A percentile compares a stretch with the other conserved stretches of the same genome.
Evolutionary conservation across 2,329 filamentous ascomycete species (phyloP).

Genomic region (Conoideocrella luteorostrata): DNA sequence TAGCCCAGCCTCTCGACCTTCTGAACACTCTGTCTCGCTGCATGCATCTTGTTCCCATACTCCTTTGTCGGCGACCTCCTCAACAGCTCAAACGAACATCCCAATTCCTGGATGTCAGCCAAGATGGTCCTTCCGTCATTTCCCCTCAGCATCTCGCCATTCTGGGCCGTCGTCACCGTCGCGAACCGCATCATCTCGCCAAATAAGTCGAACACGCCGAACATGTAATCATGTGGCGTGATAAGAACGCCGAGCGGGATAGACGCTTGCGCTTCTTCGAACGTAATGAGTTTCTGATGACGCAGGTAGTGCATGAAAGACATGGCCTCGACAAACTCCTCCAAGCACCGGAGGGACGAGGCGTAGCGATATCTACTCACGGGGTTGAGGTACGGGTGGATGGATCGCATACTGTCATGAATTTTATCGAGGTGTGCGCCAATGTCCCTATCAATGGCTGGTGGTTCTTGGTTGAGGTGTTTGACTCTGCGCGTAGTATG

Average conservation of each 20-base stretch:
- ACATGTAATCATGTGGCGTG: constrained; percentile 77
- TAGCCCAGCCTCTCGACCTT: constrained; percentile 93
- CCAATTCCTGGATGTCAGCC: constrained; percentile 71
- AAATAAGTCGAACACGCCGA: constrained; percentile 87
- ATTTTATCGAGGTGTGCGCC: constrained; percentile 66
- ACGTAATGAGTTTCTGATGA: constrained; percentile 66
- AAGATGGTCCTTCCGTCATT: constrained; percentile 54
- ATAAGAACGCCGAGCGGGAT: constrained; percentile 53
- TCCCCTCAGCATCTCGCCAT: constrained; percentile 43
- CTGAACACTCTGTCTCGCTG: constrained; percentile 81
- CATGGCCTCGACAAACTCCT: constrained; percentile 90
- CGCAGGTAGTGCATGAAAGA: constrained; percentile 84
- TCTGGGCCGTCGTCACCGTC: constrained; percentile 78
- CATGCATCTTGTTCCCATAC: constrained; percentile 72
- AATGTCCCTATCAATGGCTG: constrained; percentile 64
- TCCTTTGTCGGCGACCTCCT: constrained; percentile 49
- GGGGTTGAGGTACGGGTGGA: constrained; percentile 68
- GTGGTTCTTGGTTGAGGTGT: constrained; percentile 52
- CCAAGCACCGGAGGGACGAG: constrained; percentile 73
- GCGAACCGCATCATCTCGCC: constrained; percentile 97
- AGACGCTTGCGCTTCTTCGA: constrained; percentile 48
- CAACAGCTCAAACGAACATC: constrained; percentile 69
- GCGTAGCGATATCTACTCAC: constrained; percentile 80
- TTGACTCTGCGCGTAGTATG: constrained; percentile 48
- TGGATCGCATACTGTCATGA: constrained; percentile 55